phyloP scores from a whole-genome alignment of 2,329 filamentous ascomycete genomes.

The Arachnomyces sp. region DNA sequence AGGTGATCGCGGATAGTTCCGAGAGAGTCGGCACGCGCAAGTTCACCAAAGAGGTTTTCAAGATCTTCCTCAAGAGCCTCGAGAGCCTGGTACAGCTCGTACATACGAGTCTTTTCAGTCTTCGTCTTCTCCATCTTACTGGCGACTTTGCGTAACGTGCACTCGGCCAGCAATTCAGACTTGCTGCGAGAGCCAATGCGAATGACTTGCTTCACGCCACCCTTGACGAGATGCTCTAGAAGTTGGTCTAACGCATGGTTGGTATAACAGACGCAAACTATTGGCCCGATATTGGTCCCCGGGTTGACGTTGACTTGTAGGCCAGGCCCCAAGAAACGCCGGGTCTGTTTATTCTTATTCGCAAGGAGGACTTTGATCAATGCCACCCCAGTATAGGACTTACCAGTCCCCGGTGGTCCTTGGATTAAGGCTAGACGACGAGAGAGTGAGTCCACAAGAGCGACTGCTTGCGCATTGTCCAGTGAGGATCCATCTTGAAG shows the following conservation, averaged over 20 bases:
- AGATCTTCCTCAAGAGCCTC: conserved; percentile 7
- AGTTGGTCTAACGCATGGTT: conserved; percentile 52
- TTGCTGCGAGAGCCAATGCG: conserved; percentile 55
- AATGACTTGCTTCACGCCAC: conserved; percentile 40
- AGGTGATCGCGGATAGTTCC: conserved; percentile 4
- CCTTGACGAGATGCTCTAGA: conserved; percentile 47
- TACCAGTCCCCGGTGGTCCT: conserved; percentile 63
- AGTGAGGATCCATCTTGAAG: conserved; percentile 9
- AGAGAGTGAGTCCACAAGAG: conserved; percentile 46
- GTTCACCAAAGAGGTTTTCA: conserved; percentile 9
- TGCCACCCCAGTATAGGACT: conserved; percentile 52
- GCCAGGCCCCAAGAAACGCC: no score
- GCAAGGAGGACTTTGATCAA: conserved; percentile 43
- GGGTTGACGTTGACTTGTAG: background rate
- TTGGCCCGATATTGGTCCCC: conserved; percentile 33
- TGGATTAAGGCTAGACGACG: conserved; percentile 55
- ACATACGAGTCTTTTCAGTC: conserved; percentile 18
- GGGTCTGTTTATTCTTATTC: conserved; percentile 16
- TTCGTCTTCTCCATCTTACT: conserved; percentile 28
- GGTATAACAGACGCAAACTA: conserved; percentile 43
- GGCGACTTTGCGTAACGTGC: conserved; percentile 40
- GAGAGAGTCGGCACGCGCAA: conserved; percentile 7
- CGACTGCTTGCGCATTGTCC: conserved; percentile 35
- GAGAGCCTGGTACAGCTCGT: conserved; percentile 10
- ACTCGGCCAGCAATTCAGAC: conserved; percentile 41